These are phyloP conservation scores for Circinella umbellata DNA, from an alignment of 371 early-diverging fungal species.

Conservation along the genomic window DNA sequence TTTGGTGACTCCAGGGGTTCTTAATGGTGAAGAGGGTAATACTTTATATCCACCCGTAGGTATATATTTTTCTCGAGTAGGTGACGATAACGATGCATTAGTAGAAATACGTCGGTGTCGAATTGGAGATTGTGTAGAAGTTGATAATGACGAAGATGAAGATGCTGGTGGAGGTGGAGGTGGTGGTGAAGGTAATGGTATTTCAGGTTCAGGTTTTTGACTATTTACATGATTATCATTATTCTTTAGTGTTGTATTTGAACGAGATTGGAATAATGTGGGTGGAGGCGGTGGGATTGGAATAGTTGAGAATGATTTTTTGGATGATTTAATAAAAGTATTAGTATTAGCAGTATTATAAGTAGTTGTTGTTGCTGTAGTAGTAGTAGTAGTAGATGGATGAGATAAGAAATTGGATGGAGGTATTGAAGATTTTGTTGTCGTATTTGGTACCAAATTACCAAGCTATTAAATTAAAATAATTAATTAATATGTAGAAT, in stretches of 20 bases:
- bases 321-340: no score
- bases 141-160: no score
- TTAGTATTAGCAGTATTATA: no score
- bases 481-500: no score
- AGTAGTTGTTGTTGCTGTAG: no score
- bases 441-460: background rate
- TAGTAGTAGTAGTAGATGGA: background rate
- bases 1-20: no score
- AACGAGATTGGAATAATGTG: background rate
- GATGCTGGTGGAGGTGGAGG: background rate
- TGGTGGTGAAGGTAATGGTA: slow-evolving; percentile 8
- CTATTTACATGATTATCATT: background rate
- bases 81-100: background rate
- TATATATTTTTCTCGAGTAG: background rate
- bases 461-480: background rate
- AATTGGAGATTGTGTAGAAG: background rate
- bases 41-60: background rate
- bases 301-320: background rate
- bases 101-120: slow-evolving; percentile 2
- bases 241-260: background rate
- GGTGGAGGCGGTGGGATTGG: background rate
- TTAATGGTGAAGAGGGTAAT: no score
- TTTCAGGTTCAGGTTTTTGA: background rate
- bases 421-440: background rate
- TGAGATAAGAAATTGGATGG: background rate